Percentiles rank a stretch among this genome's conserved stretches.
phyloP scores from a whole-genome alignment of 225 moss, liverwort and hornwort species.

The Pleurozium schreberi region DNA sequence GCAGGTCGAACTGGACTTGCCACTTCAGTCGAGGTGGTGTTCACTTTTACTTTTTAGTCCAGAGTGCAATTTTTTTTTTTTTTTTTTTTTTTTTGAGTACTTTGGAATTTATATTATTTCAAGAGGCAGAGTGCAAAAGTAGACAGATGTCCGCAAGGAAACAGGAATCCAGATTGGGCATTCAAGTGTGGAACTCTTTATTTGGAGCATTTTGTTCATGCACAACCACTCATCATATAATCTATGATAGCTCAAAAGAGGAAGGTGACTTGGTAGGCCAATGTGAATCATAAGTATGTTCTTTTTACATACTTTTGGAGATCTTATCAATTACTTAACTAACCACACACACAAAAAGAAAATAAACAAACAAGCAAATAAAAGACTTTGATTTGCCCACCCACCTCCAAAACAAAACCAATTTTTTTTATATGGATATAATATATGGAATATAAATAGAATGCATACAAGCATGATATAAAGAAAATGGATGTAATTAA shows the following conservation, averaged over 20 bases:
- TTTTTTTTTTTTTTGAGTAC: background rate
- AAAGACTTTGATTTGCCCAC: background rate
- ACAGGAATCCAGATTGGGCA: too few species aligned
- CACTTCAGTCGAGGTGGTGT: background rate
- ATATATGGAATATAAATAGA: too few species aligned
- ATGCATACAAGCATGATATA: background rate
- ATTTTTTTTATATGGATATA: background rate
- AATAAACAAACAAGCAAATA: background rate
- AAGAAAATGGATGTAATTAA: background rate
- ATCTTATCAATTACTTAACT: too few species aligned
- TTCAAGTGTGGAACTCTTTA: background rate
- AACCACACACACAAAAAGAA: fast-evolving
- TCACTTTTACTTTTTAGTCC: background rate
- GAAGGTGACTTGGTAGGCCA: background rate
- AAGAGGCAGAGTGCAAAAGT: background rate
- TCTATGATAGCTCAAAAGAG: background rate
- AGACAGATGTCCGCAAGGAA: too few species aligned
- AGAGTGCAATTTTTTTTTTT: too few species aligned
- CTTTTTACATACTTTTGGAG: background rate
- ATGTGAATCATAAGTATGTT: background rate
- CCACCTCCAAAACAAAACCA: background rate
- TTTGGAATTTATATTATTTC: background rate
- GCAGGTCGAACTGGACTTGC: background rate
- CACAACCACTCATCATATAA: background rate
- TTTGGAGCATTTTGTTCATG: background rate